Percentiles rank a stretch among this genome's conserved stretches.
Evolutionary conservation across 768 basidiomycete species (phyloP).

Genomic region (Cyathus striatus): DNA sequence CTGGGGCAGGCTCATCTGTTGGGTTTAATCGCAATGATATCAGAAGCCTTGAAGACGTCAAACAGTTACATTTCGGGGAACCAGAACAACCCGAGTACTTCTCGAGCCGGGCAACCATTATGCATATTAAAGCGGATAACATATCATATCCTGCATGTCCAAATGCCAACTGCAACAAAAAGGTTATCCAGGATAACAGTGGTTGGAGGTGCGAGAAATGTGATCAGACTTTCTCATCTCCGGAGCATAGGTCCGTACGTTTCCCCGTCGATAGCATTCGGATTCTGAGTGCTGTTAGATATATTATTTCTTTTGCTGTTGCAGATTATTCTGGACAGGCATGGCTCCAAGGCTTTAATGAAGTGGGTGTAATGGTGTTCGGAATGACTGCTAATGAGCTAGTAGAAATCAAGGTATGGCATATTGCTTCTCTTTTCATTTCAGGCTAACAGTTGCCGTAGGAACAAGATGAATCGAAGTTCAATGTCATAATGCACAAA

Average conservation of each 20-base stretch:
- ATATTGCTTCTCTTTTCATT: background rate
- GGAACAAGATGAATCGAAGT: slow-evolving; percentile 57
- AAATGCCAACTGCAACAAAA: slow-evolving; percentile 80
- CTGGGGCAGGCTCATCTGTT: slow-evolving; percentile 28
- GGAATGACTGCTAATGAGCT: slow-evolving; percentile 78
- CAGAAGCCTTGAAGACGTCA: slow-evolving; percentile 71
- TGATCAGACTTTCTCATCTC: slow-evolving; percentile 59
- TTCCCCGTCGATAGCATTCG: too few species aligned
- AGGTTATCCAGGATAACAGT: slow-evolving; percentile 64
- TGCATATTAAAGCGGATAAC: slow-evolving; percentile 81
- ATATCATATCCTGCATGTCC: slow-evolving; percentile 89
- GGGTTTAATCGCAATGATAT: slow-evolving; percentile 70
- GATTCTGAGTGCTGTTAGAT: too few species aligned
- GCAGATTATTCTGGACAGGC: slow-evolving; percentile 87
- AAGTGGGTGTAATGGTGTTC: slow-evolving; percentile 74
- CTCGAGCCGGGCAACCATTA: slow-evolving; percentile 74
- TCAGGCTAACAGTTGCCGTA: too few species aligned
- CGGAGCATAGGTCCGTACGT: slow-evolving; percentile 71
- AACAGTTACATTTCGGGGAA: slow-evolving; percentile 68
- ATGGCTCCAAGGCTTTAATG: slow-evolving; percentile 96
- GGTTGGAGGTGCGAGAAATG: slow-evolving; percentile 96
- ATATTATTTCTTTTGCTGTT: slow-evolving; percentile 80
- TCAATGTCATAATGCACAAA: slow-evolving; percentile 52
- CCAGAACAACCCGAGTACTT: slow-evolving; percentile 80
- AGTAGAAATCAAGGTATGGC: slow-evolving; percentile 60